Base-by-base conservation (phyloP, 441 rosid species). In the Pelargonium australe region DNA sequence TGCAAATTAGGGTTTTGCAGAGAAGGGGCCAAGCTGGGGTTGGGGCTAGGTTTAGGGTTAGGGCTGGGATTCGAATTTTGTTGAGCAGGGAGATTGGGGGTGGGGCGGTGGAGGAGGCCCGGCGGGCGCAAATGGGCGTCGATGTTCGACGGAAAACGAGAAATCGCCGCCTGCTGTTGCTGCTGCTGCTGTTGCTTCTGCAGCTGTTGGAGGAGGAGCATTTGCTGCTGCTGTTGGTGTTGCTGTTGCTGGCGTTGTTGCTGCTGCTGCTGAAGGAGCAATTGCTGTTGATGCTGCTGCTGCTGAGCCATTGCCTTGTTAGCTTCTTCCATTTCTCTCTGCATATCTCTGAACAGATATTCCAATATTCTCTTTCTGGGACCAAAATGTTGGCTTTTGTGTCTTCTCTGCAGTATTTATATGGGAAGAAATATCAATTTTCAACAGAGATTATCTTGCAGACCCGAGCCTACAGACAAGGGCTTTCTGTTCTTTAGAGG, bases 61-160 rank as follows among this genome's bases (percentile, higher is more conserved):
- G 60, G 8, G 8, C 34, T 70, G 0, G 78, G 61, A 41, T 55
- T 70, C n/a, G 79, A 72, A 43, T 73, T 70, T 67, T 57, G 77
- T 53, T 53, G 60, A 49, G n/a, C 37, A 31, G 37, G 77, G 34
- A 79, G 79, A 69, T 71, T 72, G 70, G 79, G 68, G 5, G 84
- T 80, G 16, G 82, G 86, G 31, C 76, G 88, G 68, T 71, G 90
- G 67, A 74, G 67, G 11, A 83, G 72, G 4, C 88, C 86, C 0
- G 87, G 87, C 3, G 91, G 76, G 0, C 92, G 92, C 68, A 91
- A 78, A 72, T 89, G 90, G 16, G 86, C 86, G 61, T 89, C 92
- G 62, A 82, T 78, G 72, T 87, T 94, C 23, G 97, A 81, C 0
- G 97, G 97, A 9, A 53, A 53, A 8, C 60, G 60, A 53, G 60